Evolutionary conservation across 306 rosid species (phyloP).

Genomic region (Quercus parvula): DNA sequence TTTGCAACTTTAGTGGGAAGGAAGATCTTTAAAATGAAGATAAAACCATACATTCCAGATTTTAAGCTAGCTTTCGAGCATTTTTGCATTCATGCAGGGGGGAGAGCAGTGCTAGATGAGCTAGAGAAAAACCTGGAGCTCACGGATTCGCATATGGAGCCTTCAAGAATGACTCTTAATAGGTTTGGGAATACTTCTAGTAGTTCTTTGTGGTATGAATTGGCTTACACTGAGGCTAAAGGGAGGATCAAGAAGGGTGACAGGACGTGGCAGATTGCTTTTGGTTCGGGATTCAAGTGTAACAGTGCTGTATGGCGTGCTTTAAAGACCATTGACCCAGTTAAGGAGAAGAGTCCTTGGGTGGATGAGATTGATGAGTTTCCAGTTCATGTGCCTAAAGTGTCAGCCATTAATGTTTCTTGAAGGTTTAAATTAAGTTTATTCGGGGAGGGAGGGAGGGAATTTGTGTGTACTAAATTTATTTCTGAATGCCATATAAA

Average conservation of each 20-base stretch:
- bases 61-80: conserved; percentile 90
- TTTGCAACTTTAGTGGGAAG: conserved; percentile 55
- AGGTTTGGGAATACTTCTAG: conserved; percentile 90
- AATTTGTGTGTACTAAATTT: background rate
- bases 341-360: conserved; percentile 78
- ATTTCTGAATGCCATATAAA: no score
- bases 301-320: conserved; percentile 91
- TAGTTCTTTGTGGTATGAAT: conserved; percentile 86
- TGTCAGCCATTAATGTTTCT: conserved; percentile 33
- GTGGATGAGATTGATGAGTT: conserved; percentile 75
- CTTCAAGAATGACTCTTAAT: conserved; percentile 81
- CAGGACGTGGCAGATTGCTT: conserved; percentile 90
- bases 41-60: conserved; percentile 80
- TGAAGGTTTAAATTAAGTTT: background rate
- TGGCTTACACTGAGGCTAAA: conserved; percentile 80
- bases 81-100: conserved; percentile 85
- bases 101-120: conserved; percentile 79
- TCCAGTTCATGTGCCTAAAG: conserved; percentile 72
- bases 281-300: conserved; percentile 94
- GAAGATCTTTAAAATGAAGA: conserved; percentile 58
- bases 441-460: background rate
- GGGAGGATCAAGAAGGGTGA: conserved; percentile 76
- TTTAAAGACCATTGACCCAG: conserved; percentile 56
- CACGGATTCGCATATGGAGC: conserved; percentile 89
- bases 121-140: conserved; percentile 73